These are phyloP conservation scores for Luzula sylvatica DNA, from an alignment of 176 grass and related monocot genomes.

Conservation along the genomic window DNA sequence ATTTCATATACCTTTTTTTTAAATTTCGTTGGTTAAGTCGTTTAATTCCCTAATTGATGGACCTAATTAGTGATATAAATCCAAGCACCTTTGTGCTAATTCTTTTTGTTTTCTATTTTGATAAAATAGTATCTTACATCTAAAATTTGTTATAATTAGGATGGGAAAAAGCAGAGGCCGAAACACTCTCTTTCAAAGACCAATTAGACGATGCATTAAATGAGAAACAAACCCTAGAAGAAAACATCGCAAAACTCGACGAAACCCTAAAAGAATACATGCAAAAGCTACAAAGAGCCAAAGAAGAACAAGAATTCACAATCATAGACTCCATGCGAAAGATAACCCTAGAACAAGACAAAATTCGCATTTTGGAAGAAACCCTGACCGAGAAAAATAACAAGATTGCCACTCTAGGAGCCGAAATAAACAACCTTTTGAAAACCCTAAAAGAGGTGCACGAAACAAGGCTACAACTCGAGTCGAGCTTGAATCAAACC, in stretches of 20 bases:
- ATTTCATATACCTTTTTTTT: no score
- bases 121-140: no score
- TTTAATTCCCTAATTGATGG: no score
- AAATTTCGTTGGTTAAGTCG: no score
- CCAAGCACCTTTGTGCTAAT: no score
- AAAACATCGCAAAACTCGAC: conserved; percentile 52
- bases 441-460: conserved; percentile 48
- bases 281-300: conserved; percentile 29
- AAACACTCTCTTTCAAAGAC: conserved; percentile 56
- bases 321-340: conserved; percentile 40
- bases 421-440: conserved; percentile 54
- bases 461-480: conserved; percentile 42
- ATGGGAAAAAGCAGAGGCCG: conserved; percentile 84
- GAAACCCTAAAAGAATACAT: conserved; percentile 49
- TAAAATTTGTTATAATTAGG: conserved; percentile 36
- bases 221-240: conserved; percentile 43
- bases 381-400: conserved; percentile 45
- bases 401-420: conserved; percentile 45
- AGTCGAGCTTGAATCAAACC: conserved; percentile 42
- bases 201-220: conserved; percentile 49
- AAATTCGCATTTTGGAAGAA: conserved; percentile 48
- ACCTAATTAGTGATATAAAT: no score
- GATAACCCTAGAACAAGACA: conserved; percentile 67
- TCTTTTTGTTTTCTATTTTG: no score
- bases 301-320: conserved; percentile 54